These are phyloP conservation scores for Sarocladium oryzae DNA, from an alignment of 2,329 filamentous ascomycete species.

Conservation along the genomic window DNA sequence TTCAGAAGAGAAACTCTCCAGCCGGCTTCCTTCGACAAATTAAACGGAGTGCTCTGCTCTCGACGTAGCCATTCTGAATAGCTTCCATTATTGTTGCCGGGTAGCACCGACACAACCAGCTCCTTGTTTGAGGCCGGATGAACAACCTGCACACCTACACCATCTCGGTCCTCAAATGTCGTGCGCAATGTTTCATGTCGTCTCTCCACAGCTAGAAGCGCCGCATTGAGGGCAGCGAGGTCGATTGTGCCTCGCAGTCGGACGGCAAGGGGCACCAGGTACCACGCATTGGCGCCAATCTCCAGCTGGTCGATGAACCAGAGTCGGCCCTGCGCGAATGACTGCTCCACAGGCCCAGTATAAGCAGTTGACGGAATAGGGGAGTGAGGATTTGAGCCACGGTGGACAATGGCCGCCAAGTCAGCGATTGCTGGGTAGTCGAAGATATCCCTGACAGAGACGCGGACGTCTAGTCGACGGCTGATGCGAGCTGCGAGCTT, in stretches of 20 bases:
- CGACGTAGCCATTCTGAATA: background rate
- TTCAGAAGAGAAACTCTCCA: conserved; percentile 13
- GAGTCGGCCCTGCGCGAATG: conserved; percentile 12
- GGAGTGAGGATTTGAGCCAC: background rate
- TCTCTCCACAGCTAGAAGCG: conserved; percentile 11
- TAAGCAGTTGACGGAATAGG: background rate
- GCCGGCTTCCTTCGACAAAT: conserved; percentile 10
- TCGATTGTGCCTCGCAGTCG: conserved; percentile 10
- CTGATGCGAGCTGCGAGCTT: conserved; percentile 23
- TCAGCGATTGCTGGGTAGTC: conserved; percentile 5
- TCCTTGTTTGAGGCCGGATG: background rate
- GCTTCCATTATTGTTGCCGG: background rate
- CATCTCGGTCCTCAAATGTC: conserved; percentile 9
- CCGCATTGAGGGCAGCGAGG: conserved; percentile 5
- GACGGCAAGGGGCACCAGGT: conserved; percentile 10
- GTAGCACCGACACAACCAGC: background rate
- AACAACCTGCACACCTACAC: conserved; percentile 9
- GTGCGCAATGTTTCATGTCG: conserved; percentile 14
- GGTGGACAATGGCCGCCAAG: background rate
- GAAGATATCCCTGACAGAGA: conserved; percentile 12
- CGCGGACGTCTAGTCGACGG: conserved; percentile 9
- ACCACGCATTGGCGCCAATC: conserved; percentile 1
- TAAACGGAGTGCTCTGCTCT: conserved; percentile 10
- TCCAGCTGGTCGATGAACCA: conserved; percentile 15
- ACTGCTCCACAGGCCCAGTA: conserved; percentile 10